Percentiles rank a stretch among this genome's conserved stretches.
Conservation (phyloP, 1,284 basidiomycete species). For the Apiotrichum sp. region DNA sequence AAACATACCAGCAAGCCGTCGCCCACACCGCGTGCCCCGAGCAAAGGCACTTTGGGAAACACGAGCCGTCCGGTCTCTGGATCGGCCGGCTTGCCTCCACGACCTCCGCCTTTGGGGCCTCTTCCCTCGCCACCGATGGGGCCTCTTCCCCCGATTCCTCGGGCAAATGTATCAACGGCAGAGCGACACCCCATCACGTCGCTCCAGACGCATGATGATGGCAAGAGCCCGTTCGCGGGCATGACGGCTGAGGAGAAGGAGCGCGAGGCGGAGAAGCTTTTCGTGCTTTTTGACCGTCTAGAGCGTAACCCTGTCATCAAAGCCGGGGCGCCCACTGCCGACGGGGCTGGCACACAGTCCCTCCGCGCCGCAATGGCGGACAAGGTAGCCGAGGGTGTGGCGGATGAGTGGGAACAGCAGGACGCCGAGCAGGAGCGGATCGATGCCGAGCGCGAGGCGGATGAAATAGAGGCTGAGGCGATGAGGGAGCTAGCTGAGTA, state of each 20-base stretch:
- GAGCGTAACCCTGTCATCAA: constrained; percentile 56
- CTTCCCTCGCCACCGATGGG: background rate
- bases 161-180: background rate
- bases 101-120: background rate
- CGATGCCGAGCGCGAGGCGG: constrained; percentile 28
- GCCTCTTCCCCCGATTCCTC: background rate
- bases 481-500: constrained; percentile 37
- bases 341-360: constrained; percentile 16
- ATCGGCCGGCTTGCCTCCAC: background rate
- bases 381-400: constrained; percentile 59
- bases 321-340: constrained; percentile 29
- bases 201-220: constrained; percentile 44
- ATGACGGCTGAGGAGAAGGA: constrained; percentile 93
- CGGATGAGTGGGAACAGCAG: constrained; percentile 25
- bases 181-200: constrained; percentile 77
- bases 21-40: background rate
- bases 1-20: background rate
- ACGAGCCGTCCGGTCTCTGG: background rate
- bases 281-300: constrained; percentile 79
- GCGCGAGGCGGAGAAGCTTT: constrained; percentile 78
- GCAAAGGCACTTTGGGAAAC: background rate
- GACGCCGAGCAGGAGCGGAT: constrained; percentile 27
- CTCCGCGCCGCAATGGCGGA: constrained; percentile 58
- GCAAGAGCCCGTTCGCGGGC: constrained; percentile 39
- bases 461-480: constrained; percentile 39